These are phyloP conservation scores for Astrephomene gubernaculifera DNA, from an alignment of 139 green algal species.

Conservation along the genomic window DNA sequence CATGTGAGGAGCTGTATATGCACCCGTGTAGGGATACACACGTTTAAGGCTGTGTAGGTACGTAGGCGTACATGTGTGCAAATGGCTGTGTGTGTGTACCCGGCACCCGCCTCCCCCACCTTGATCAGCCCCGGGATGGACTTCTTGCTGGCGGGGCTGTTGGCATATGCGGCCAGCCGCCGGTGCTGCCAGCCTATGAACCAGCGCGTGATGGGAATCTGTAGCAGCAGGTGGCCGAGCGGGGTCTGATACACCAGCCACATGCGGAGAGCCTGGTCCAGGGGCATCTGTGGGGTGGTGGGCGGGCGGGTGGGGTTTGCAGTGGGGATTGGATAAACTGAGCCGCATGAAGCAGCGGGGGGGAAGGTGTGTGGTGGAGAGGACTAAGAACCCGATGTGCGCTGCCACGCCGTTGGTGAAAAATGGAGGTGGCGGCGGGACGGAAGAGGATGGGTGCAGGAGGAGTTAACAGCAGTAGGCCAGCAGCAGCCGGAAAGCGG, in stretches of 20 bases:
- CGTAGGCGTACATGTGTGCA: background rate
- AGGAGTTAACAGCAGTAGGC: no score
- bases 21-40: background rate
- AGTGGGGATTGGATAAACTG: background rate
- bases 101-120: background rate
- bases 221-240: conserved; percentile 38
- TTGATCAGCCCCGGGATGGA: conserved; percentile 30
- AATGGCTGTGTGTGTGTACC: background rate
- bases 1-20: background rate
- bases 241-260: conserved; percentile 43
- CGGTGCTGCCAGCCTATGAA: conserved; percentile 51
- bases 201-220: conserved; percentile 47
- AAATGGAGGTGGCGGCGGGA: no score
- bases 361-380: no score
- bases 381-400: no score
- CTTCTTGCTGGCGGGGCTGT: conserved; percentile 51
- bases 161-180: conserved; percentile 31
- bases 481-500: background rate
- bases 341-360: background rate
- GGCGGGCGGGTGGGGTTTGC: background rate
- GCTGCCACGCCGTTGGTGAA: background rate
- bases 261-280: conserved; percentile 9
- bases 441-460: background rate
- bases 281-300: conserved; percentile 24
- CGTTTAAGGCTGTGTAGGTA: background rate